Evolutionary conservation across 192 early-diverging fungal species (phyloP).

Genomic region (Dissophora ornata): DNA sequence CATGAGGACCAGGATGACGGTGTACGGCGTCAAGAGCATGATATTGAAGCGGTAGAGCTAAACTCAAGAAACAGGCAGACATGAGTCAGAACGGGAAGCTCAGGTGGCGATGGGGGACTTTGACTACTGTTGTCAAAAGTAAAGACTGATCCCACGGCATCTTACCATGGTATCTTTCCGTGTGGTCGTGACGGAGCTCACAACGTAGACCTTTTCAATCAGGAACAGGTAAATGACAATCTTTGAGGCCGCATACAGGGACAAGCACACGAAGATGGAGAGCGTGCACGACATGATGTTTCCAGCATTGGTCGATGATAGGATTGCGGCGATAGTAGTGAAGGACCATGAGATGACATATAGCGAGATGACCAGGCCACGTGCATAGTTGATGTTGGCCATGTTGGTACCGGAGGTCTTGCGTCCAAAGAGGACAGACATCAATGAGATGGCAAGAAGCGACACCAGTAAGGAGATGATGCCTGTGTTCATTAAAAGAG

Average conservation of each 20-base stretch:
- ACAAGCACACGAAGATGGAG: constrained; percentile 53
- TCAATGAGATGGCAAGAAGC: constrained; percentile 52
- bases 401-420: constrained; percentile 55
- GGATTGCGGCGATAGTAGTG: constrained; percentile 42
- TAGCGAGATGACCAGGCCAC: constrained; percentile 52
- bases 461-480: constrained; percentile 56
- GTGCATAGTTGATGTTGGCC: constrained; percentile 57
- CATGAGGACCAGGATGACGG: constrained; percentile 36
- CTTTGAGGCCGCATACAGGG: constrained; percentile 56
- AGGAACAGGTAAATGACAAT: constrained; percentile 61
- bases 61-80: too few species aligned
- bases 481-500: too few species aligned
- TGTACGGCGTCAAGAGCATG: constrained; percentile 34
- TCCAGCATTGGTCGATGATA: constrained; percentile 60
- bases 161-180: constrained; percentile 45
- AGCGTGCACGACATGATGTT: constrained; percentile 53
- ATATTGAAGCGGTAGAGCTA: constrained; percentile 40
- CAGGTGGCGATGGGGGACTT: too few species aligned
- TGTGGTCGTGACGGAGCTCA: constrained; percentile 29
- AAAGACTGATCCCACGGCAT: neutral
- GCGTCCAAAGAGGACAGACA: constrained; percentile 52
- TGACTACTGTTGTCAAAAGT: too few species aligned
- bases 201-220: constrained; percentile 55
- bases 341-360: constrained; percentile 61
- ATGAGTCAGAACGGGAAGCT: too few species aligned